Percentiles rank a stretch among this genome's conserved stretches.
Conservation (phyloP, 192 early-diverging fungal genomes). For the Coemansia furcata region DNA sequence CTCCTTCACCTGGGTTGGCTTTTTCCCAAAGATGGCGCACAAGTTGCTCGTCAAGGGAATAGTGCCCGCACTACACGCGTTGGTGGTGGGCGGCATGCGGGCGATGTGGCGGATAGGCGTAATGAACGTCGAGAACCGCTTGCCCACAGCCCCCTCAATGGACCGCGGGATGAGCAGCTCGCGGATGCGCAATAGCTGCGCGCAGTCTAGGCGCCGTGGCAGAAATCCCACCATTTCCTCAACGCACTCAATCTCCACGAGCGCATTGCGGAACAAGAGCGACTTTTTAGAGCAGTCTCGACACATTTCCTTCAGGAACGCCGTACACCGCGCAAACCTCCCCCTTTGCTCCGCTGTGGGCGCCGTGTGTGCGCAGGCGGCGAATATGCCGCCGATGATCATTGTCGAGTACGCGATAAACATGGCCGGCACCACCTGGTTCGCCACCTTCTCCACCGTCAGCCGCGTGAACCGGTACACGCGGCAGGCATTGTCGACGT, state of each 20-base stretch:
- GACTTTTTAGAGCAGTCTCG: conserved; percentile 8
- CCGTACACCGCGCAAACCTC: conserved; percentile 2
- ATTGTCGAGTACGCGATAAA: conserved; percentile 37
- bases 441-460: conserved; percentile 1
- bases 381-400: conserved; percentile 42
- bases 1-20: no score
- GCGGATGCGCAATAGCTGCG: conserved; percentile 18
- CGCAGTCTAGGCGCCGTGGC: conserved; percentile 21
- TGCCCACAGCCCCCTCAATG: conserved; percentile 26
- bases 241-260: conserved; percentile 26
- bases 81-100: neutral
- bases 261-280: conserved; percentile 19
- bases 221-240: conserved; percentile 37
- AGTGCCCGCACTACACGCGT: neutral
- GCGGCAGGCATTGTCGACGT: conserved; percentile 15
- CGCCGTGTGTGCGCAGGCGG: conserved; percentile 33
- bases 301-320: conserved; percentile 10
- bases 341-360: conserved; percentile 16
- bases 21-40: conserved; percentile 32
- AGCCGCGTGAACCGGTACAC: conserved; percentile 20
- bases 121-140: conserved; percentile 26
- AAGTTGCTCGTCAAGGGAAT: conserved; percentile 44
- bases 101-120: conserved; percentile 10
- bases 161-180: conserved; percentile 27
- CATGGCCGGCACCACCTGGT: conserved; percentile 34